These are phyloP conservation scores for Fusarium continuum DNA, from an alignment of 2,329 filamentous ascomycete species.

Conservation along the genomic window DNA sequence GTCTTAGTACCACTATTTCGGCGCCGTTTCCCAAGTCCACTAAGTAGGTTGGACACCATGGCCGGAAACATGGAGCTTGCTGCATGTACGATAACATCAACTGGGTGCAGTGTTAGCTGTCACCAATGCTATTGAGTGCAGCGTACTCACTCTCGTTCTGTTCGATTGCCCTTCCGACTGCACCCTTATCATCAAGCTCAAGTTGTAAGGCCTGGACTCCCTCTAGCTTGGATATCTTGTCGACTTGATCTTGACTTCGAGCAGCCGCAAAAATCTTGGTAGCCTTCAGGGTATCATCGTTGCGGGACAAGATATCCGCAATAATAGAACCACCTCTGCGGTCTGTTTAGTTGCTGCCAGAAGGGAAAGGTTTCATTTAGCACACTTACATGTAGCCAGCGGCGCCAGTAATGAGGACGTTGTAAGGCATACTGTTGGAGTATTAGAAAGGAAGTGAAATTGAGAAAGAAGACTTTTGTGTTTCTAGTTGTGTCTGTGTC, in stretches of 20 bases:
- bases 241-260: slow-evolving; percentile 47
- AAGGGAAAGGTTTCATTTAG: neutral
- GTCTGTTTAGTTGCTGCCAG: neutral
- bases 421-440: slow-evolving; percentile 32
- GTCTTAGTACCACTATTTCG: slow-evolving; percentile 38
- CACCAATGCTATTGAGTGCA: fast-evolving
- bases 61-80: slow-evolving; percentile 45
- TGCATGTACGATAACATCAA: slow-evolving; percentile 50
- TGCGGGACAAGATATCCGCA: slow-evolving; percentile 43
- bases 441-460: no score
- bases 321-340: slow-evolving; percentile 50
- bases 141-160: slow-evolving; percentile 40
- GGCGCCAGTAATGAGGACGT: slow-evolving; percentile 49
- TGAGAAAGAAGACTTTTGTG: neutral
- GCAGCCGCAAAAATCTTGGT: slow-evolving; percentile 46
- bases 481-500: neutral
- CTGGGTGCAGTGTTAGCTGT: slow-evolving; percentile 34
- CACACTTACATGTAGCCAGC: slow-evolving; percentile 47
- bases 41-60: slow-evolving; percentile 44
- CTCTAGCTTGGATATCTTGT: slow-evolving; percentile 43
- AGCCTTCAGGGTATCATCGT: slow-evolving; percentile 33
- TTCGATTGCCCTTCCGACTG: slow-evolving; percentile 34
- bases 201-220: slow-evolving; percentile 45
- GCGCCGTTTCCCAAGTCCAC: slow-evolving; percentile 46
- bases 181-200: slow-evolving; percentile 45